Evolutionary conservation across 2,329 filamentous ascomycete species (phyloP).

Genomic region (Scytalidium sp.): DNA sequence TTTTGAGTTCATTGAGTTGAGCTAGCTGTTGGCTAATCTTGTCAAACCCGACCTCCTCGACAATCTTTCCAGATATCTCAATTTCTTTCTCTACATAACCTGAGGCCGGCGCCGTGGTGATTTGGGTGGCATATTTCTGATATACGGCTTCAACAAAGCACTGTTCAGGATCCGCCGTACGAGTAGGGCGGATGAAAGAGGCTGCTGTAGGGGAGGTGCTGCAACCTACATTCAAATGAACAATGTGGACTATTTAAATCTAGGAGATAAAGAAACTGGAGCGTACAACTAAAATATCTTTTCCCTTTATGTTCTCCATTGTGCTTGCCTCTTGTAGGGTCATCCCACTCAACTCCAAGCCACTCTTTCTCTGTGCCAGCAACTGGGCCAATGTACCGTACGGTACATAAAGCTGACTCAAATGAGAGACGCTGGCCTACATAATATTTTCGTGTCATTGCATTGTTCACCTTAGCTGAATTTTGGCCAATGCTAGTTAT

Average conservation of each 20-base stretch:
- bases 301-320: slow-evolving; percentile 76
- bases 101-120: slow-evolving; percentile 25
- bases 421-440: slow-evolving; percentile 79
- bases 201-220: slow-evolving; percentile 67
- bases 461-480: slow-evolving; percentile 6
- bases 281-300: slow-evolving; percentile 79
- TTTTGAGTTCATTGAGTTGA: slow-evolving; percentile 71
- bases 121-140: slow-evolving; percentile 76
- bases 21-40: slow-evolving; percentile 83
- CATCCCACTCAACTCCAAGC: slow-evolving; percentile 98
- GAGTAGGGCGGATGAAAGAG: slow-evolving; percentile 81
- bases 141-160: slow-evolving; percentile 78
- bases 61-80: slow-evolving; percentile 74
- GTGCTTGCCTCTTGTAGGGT: slow-evolving; percentile 82
- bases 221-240: slow-evolving; percentile 40
- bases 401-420: slow-evolving; percentile 73
- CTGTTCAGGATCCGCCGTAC: slow-evolving; percentile 63
- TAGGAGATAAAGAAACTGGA: background rate
- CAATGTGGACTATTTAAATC: background rate
- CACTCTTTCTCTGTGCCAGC: slow-evolving; percentile 74
- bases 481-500: background rate
- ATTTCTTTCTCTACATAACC: slow-evolving; percentile 50
- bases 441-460: slow-evolving; percentile 30
- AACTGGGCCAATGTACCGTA: slow-evolving; percentile 78
- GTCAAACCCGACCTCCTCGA: slow-evolving; percentile 92